phyloP scores from a whole-genome alignment of 176 grass and related monocot genomes.

The Ensete glaucum region DNA sequence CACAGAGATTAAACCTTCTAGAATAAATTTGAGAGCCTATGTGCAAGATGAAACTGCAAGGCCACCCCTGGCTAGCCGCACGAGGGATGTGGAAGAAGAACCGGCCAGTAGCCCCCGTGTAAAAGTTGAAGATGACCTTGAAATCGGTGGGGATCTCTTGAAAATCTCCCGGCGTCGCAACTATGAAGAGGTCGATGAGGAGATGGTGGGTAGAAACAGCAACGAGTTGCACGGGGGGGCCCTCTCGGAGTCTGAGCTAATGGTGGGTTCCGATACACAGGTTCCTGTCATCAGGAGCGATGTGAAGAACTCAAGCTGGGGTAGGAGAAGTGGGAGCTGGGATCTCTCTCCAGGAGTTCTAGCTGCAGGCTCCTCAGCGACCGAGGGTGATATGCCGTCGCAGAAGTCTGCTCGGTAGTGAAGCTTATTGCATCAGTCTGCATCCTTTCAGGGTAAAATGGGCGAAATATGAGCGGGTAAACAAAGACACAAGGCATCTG shows the following conservation, averaged over 20 bases:
- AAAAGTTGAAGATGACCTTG: conserved; percentile 92
- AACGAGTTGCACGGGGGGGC: conserved; percentile 37
- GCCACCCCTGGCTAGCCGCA: conserved; percentile 34
- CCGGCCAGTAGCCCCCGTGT: conserved; percentile 46
- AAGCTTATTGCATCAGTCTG: not conserved
- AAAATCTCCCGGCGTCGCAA: conserved; percentile 77
- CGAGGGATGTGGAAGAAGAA: conserved; percentile 44
- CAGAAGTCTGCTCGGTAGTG: conserved; percentile 25
- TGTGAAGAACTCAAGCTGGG: conserved; percentile 38
- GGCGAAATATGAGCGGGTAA: not conserved
- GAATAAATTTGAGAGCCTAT: conserved; percentile 42
- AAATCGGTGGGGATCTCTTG: conserved; percentile 71
- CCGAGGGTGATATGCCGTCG: conserved; percentile 20
- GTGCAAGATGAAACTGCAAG: conserved; percentile 50
- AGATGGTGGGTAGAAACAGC: conserved; percentile 27
- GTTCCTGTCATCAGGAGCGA: conserved; percentile 34
- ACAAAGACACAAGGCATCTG: not conserved
- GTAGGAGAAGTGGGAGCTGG: conserved; percentile 53
- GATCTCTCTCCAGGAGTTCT: conserved; percentile 44
- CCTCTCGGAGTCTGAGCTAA: conserved; percentile 19
- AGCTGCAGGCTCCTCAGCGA: conserved; percentile 24
- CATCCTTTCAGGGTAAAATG: not conserved
- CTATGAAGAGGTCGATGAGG: conserved; percentile 51
- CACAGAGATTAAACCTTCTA: conserved; percentile 51
- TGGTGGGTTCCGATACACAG: conserved; percentile 23